Evolutionary conservation across 2,329 filamentous ascomycete genomes (phyloP), one percentile per base, ranked within the genome.

Genomic region (Volutella citrinella): DNA sequence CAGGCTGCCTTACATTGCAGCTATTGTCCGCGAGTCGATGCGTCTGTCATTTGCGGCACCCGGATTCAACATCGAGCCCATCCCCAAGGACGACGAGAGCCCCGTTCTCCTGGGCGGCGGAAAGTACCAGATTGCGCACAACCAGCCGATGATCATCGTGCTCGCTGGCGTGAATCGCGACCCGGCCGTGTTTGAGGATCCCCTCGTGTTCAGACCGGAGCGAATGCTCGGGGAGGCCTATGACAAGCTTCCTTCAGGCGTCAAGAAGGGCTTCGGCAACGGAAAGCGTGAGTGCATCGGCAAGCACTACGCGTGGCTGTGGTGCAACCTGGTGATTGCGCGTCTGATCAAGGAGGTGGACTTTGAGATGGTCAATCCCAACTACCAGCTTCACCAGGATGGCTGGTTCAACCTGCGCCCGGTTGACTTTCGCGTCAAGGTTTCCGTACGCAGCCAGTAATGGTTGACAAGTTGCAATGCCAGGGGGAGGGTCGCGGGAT

Each of bases 391-490:
- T 34, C 57, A 61, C 34, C 58, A 68, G 55, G 61, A 78, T 45
- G 65, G 75, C 11, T 66, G 74, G 65, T 78, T 77, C 43, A 74
- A 74, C 31, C 49, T 73, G 5, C 55, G 70, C 42, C 74, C 73
- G 0, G 51, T 70, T 26, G 64, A 60, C 11, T 69, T 76, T 25
- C 46, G 53, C 14, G 65, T 68, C 29, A 66, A 55, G 52, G 64
- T 68, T 9, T n/a, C n/a, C n/a, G n/a, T n/a, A n/a, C n/a, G 68
- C 60, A 55, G 45, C 63, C 21, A 61, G 69, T 19, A 29, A 27
- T n/a, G 18, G 16, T 22, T 39, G 12, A 17, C n/a, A n/a, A n/a
- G n/a, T n/a, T n/a, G n/a, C n/a, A n/a, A n/a, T n/a, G n/a, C n/a
- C n/a, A n/a, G n/a, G n/a, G n/a, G n/a, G n/a, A n/a, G n/a, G n/a